Conservation (phyloP, 1,139 yeast species). For the Zygoascus hellenicus region DNA sequence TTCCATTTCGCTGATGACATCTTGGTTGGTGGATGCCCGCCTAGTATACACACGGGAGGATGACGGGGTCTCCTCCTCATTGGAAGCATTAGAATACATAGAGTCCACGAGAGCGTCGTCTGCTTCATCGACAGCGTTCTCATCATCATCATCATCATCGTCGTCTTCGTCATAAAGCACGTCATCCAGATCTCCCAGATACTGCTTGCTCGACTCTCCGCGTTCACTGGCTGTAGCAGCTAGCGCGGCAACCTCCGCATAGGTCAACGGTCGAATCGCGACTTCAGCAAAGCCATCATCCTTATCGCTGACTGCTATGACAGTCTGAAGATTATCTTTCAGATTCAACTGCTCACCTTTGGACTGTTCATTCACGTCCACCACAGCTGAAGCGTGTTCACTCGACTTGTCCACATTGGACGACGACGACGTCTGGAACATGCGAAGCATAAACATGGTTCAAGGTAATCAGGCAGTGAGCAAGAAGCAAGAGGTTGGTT, state of each 20-base stretch:
- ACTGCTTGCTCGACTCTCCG: constrained; percentile 2
- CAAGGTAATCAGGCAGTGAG: no score
- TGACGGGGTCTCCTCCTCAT: constrained; percentile 5
- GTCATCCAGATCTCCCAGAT: constrained; percentile 10
- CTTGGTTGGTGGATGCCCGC: constrained; percentile 3
- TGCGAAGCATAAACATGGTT: constrained; percentile 7
- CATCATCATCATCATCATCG: constrained; percentile 8
- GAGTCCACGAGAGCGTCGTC: constrained; percentile 1
- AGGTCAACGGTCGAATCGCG: constrained; percentile 42
- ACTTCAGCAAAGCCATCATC: constrained; percentile 43
- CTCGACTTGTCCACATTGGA: not conserved
- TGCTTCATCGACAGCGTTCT: constrained; percentile 3
- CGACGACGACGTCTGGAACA: not conserved
- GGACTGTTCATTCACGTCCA: constrained; percentile 1
- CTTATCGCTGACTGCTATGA: constrained; percentile 18
- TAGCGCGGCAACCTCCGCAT: constrained; percentile 46
- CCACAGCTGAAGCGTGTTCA: not conserved
- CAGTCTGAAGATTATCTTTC: constrained; percentile 3
- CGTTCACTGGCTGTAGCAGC: constrained; percentile 8
- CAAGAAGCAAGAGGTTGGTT: no score
- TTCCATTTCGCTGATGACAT: constrained; percentile 16
- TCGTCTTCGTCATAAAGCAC: constrained; percentile 8
- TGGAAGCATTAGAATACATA: constrained; percentile 1
- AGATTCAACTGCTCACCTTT: constrained; percentile 4
- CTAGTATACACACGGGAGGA: constrained; percentile 1